phyloP scores from a whole-genome alignment of 768 basidiomycete species.

The Sarcodon aspratus region DNA sequence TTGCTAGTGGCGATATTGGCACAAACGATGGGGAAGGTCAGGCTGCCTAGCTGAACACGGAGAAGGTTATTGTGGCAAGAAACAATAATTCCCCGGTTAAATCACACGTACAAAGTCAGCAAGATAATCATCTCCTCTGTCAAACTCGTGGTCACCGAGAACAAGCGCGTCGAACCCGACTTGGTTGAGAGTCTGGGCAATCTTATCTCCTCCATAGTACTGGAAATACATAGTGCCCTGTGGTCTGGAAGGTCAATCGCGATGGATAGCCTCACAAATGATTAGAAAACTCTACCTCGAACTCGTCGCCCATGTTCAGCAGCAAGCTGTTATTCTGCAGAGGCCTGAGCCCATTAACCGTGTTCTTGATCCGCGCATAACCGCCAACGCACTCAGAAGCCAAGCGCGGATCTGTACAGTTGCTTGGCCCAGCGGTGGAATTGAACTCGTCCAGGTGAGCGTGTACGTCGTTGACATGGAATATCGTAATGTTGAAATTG shows the following conservation, averaged over 20 bases:
- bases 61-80: neutral
- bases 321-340: constrained; percentile 25
- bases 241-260: neutral
- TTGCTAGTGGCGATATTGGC: constrained; percentile 31
- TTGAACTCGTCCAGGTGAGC: constrained; percentile 30
- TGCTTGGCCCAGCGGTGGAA: constrained; percentile 17
- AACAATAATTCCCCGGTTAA: neutral
- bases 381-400: constrained; percentile 26
- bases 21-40: constrained; percentile 33
- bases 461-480: constrained; percentile 34
- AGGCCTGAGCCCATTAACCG: constrained; percentile 21
- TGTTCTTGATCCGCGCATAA: constrained; percentile 29
- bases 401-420: constrained; percentile 22
- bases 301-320: constrained; percentile 36
- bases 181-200: constrained; percentile 29
- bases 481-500: constrained; percentile 13
- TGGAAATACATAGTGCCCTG: constrained; percentile 34
- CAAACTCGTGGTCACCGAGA: constrained; percentile 36
- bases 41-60: constrained; percentile 17
- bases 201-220: constrained; percentile 31
- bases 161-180: constrained; percentile 33
- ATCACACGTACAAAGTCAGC: constrained; percentile 16
- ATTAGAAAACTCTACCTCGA: constrained; percentile 16
- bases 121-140: constrained; percentile 28
- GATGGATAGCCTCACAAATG: neutral